Evolutionary conservation across 1,139 yeast genomes (phyloP).

Genomic region (Yamadazyma blattariae): DNA sequence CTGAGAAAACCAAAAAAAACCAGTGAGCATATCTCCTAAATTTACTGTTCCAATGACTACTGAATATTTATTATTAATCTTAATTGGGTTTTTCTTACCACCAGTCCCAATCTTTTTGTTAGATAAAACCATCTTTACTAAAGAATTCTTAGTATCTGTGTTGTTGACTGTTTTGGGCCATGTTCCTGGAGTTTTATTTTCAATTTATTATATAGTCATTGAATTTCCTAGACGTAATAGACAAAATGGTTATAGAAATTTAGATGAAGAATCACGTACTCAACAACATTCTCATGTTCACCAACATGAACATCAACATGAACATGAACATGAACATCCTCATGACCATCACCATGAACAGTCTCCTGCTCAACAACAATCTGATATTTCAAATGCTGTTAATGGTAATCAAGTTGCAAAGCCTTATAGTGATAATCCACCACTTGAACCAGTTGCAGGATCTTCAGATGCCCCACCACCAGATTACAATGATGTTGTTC

Average conservation of each 20-base stretch:
- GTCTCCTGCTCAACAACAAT: no score
- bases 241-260: slow-evolving; percentile 19
- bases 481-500: slow-evolving; percentile 13
- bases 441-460: slow-evolving; percentile 7
- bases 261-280: slow-evolving; percentile 19
- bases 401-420: neutral
- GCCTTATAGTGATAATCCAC: slow-evolving; percentile 5
- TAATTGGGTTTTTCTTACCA: slow-evolving; percentile 35
- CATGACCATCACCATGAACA: no score
- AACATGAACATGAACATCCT: slow-evolving; percentile 4
- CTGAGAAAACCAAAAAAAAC: no score
- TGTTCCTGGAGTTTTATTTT: slow-evolving; percentile 35
- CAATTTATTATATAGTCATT: slow-evolving; percentile 30
- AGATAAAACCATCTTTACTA: slow-evolving; percentile 27
- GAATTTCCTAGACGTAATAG: slow-evolving; percentile 16
- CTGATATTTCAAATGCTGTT: neutral
- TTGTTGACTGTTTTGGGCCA: slow-evolving; percentile 39
- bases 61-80: slow-evolving; percentile 24
- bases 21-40: no score
- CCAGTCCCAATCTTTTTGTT: slow-evolving; percentile 39
- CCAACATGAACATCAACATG: slow-evolving; percentile 2
- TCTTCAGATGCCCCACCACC: slow-evolving; percentile 15
- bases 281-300: neutral
- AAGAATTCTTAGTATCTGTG: slow-evolving; percentile 33
- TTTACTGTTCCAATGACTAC: slow-evolving; percentile 1